Base-by-base conservation (phyloP, 2,329 filamentous ascomycete genomes). In the Alternaria triticimaculans region DNA sequence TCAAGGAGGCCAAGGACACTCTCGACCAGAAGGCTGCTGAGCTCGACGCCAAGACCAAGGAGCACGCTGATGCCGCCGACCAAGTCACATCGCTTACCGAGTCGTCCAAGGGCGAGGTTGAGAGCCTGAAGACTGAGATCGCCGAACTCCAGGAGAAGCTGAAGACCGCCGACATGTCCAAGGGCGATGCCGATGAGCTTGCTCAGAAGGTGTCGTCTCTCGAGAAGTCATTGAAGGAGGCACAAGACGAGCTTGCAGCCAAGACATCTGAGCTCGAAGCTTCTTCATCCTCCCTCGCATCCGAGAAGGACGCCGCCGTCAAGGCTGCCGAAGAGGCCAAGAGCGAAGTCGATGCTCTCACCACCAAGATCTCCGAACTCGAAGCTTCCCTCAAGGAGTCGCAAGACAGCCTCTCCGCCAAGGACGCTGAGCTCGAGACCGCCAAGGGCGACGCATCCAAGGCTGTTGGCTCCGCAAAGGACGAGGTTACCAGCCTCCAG, bases 181-280 rank as follows among this genome's bases (percentile, higher is more conserved):
- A 72, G 54, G 72, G 71, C 20, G 74, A 78, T 53, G 63, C 69
- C 23, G 71, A 77, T n/a, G 72, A 63, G 30, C 64, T 74, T 8
- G 60, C 63, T 11, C 63, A 68, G 12, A 76, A 74, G 70, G 69
- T 77, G 46, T 59, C 71, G 5, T 71, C 73, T 44, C 64, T 77
- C 4, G 73, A 78, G 41, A 62, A 59, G 33, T 72, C 76, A 5
- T 57, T 76, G 51, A 74, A 75, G 66, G 66, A 72, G 53, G 69
- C 71, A 26, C 68, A 76, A 51, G 73, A 72, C 3, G 63, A 53
- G 9, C 64, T 75, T 10, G 64, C 69, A 12, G 59, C 69, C 5
- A 75, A 75, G 69, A 67, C 66, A 20, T 63, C 69, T 6, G 75
- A 74, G 45, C 57, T 73, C 18, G 69, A 74, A 56, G 57, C 62